Evolutionary conservation across 1,284 basidiomycete species (phyloP).

Genomic region (Fomes fomentarius): DNA sequence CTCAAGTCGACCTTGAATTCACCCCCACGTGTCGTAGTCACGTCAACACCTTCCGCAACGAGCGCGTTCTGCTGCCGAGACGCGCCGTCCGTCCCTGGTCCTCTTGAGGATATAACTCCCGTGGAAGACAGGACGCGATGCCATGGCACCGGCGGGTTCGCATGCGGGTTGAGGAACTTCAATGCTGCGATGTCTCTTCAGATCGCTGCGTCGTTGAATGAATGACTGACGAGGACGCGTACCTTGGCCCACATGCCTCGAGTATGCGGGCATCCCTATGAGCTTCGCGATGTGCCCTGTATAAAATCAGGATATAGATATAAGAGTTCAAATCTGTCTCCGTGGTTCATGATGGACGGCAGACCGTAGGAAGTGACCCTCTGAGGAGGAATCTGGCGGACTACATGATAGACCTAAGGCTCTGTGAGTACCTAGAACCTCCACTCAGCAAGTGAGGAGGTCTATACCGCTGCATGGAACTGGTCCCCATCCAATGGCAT

Average conservation of each 20-base stretch:
- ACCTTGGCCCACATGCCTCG: slow-evolving; percentile 88
- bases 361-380: slow-evolving; percentile 74
- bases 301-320: background rate
- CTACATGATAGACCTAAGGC: slow-evolving; percentile 65
- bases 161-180: slow-evolving; percentile 64
- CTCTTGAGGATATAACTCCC: slow-evolving; percentile 79
- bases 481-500: slow-evolving; percentile 27
- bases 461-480: slow-evolving; percentile 25
- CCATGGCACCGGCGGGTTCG: slow-evolving; percentile 74
- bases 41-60: slow-evolving; percentile 73
- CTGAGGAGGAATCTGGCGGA: slow-evolving; percentile 64
- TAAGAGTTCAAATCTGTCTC: background rate
- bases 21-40: slow-evolving; percentile 46
- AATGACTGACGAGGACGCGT: slow-evolving; percentile 17
- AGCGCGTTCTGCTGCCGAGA: slow-evolving; percentile 66
- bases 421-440: no score
- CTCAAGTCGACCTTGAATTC: slow-evolving; percentile 54
- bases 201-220: background rate
- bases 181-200: slow-evolving; percentile 62
- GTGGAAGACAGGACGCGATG: slow-evolving; percentile 70
- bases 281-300: slow-evolving; percentile 83
- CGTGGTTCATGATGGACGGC: slow-evolving; percentile 15
- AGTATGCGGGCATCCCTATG: slow-evolving; percentile 81
- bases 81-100: slow-evolving; percentile 73
- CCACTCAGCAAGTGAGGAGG: background rate